phyloP scores from a whole-genome alignment of 139 green algal genomes.

The Haematococcus lacustris region DNA sequence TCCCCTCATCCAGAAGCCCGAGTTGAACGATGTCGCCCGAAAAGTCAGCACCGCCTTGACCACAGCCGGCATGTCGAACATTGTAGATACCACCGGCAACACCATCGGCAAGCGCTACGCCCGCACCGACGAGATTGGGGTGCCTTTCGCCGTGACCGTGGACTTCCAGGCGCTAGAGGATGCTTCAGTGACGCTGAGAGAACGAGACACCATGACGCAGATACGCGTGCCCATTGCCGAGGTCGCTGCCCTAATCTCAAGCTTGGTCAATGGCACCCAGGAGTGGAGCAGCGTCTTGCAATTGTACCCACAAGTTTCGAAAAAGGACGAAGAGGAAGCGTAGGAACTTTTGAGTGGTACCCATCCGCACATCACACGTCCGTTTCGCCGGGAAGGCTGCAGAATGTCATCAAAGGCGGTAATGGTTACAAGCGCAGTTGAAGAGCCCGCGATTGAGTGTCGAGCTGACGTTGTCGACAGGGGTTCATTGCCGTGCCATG shows the following conservation, averaged over 20 bases:
- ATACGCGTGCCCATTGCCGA: slow-evolving; percentile 67
- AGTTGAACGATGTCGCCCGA: slow-evolving; percentile 57
- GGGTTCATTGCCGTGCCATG: too few species aligned
- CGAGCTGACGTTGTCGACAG: too few species aligned
- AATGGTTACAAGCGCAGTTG: too few species aligned
- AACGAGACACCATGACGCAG: slow-evolving; percentile 85
- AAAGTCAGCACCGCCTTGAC: slow-evolving; percentile 52
- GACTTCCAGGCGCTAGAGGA: slow-evolving; percentile 77
- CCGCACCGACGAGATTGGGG: slow-evolving; percentile 88
- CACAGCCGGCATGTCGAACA: slow-evolving; percentile 67
- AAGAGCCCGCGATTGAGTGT: too few species aligned
- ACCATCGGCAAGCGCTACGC: slow-evolving; percentile 72
- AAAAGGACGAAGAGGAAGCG: slow-evolving; percentile 7
- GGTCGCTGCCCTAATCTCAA: slow-evolving; percentile 56
- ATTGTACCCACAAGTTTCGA: slow-evolving; percentile 67
- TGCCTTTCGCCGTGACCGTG: slow-evolving; percentile 94
- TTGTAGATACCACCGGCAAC: slow-evolving; percentile 81
- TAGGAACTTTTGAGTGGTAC: too few species aligned
- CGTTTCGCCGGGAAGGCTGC: too few species aligned
- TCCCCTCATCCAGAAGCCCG: slow-evolving; percentile 49
- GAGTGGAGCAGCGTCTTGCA: slow-evolving; percentile 66
- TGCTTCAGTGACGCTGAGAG: slow-evolving; percentile 84
- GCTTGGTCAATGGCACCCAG: slow-evolving; percentile 48
- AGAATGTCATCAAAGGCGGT: too few species aligned
- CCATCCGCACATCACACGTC: too few species aligned